Percentiles rank a stretch among this genome's conserved stretches.
Evolutionary conservation across 768 basidiomycete genomes (phyloP).

Genomic region (Mycena venus): DNA sequence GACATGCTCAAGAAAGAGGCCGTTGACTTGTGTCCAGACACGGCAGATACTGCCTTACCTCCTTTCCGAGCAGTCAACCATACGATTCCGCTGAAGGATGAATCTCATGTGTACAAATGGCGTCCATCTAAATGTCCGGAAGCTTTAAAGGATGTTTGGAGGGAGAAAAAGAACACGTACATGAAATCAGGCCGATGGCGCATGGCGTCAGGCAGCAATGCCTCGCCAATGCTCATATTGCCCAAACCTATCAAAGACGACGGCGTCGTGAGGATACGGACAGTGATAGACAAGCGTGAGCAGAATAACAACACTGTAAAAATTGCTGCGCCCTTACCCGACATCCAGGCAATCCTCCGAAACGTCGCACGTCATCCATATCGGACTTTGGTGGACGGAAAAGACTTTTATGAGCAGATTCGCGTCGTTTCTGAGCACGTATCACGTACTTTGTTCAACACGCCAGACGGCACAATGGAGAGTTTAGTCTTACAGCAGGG

Average conservation of each 20-base stretch:
- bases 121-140: constrained; percentile 48
- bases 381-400: constrained; percentile 48
- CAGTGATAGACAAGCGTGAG: constrained; percentile 43
- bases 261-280: constrained; percentile 31
- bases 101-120: constrained; percentile 42
- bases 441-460: constrained; percentile 40
- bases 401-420: constrained; percentile 59
- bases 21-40: background rate
- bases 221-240: constrained; percentile 49
- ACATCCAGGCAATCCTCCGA: constrained; percentile 37
- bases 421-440: constrained; percentile 39
- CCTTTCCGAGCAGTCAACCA: constrained; percentile 46
- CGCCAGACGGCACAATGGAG: constrained; percentile 51
- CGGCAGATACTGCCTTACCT: background rate
- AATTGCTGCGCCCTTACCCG: constrained; percentile 30
- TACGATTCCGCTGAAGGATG: constrained; percentile 47
- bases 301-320: constrained; percentile 48
- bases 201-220: constrained; percentile 38
- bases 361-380: constrained; percentile 37
- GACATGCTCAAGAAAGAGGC: background rate
- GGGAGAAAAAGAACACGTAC: constrained; percentile 45
- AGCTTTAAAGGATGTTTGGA: constrained; percentile 39
- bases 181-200: constrained; percentile 44
- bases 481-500: constrained; percentile 50
- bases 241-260: constrained; percentile 38